These are phyloP conservation scores for Kazachstania taianensis DNA, from an alignment of 805 yeast genomes.

Conservation along the genomic window DNA sequence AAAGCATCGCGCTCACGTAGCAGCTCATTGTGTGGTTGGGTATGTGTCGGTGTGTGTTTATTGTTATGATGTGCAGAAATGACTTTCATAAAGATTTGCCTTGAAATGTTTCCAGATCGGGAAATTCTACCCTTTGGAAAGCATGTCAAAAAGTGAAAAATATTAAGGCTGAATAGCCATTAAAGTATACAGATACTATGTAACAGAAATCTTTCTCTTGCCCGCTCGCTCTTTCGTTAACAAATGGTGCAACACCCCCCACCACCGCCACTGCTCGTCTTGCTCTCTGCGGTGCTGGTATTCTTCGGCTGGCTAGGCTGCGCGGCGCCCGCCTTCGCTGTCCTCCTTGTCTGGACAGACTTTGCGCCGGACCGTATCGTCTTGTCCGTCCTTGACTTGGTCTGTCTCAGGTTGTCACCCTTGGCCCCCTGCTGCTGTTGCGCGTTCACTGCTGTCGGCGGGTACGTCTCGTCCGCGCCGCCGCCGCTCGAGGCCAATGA, in stretches of 20 bases:
- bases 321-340: background rate
- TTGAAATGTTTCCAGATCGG: no score
- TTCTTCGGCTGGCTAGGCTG: background rate
- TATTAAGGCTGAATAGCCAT: background rate
- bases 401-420: background rate
- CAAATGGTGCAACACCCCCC: slow-evolving; percentile 24
- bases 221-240: background rate
- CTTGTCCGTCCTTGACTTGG: background rate
- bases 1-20: slow-evolving; percentile 4
- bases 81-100: no score
- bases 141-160: no score
- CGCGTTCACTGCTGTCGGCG: no score
- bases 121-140: background rate
- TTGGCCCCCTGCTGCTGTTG: background rate
- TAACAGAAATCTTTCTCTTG: background rate
- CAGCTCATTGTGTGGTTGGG: background rate
- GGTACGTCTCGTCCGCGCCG: no score
- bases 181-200: background rate
- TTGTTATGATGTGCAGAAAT: no score
- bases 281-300: slow-evolving; percentile 6
- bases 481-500: no score
- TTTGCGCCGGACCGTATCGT: background rate
- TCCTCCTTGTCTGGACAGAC: no score
- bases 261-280: slow-evolving; percentile 5
- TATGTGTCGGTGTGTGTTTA: background rate